Conservation (phyloP, 345 rosid genomes). For the Melaleuca quinquenervia region DNA sequence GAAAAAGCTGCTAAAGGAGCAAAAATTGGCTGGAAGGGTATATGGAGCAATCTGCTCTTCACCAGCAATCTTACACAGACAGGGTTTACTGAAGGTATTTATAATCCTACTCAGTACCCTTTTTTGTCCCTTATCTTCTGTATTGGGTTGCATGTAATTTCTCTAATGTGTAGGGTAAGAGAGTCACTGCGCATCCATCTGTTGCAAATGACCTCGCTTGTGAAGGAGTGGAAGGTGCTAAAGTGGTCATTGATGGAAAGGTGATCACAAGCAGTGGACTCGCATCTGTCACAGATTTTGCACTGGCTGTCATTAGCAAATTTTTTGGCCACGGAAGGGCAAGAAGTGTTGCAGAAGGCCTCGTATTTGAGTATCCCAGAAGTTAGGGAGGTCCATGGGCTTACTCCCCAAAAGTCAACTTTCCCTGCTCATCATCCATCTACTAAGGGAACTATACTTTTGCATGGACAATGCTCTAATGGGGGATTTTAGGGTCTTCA, state of each 20-base stretch:
- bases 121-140: background rate
- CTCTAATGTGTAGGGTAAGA: constrained; percentile 40
- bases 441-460: background rate
- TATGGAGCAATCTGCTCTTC: constrained; percentile 76
- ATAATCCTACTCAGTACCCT: background rate
- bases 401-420: background rate
- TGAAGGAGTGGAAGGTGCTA: constrained; percentile 33
- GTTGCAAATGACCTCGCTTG: constrained; percentile 11
- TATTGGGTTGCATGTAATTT: background rate
- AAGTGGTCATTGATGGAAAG: constrained; percentile 77
- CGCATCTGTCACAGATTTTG: constrained; percentile 49
- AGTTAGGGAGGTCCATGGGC: constrained; percentile 6
- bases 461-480: background rate
- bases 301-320: constrained; percentile 64
- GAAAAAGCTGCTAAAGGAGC: constrained; percentile 75
- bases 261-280: constrained; percentile 77
- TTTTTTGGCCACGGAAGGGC: constrained; percentile 81
- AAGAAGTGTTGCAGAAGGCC: constrained; percentile 81
- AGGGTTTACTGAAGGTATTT: constrained; percentile 66
- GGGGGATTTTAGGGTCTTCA: background rate
- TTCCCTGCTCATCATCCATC: background rate
- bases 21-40: constrained; percentile 45
- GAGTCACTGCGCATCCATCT: constrained; percentile 44
- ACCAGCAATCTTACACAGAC: constrained; percentile 35
- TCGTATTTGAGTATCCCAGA: constrained; percentile 63